Conservation (phyloP, 495 filamentous ascomycete species). For the Aspergillus haitiensis region DNA sequence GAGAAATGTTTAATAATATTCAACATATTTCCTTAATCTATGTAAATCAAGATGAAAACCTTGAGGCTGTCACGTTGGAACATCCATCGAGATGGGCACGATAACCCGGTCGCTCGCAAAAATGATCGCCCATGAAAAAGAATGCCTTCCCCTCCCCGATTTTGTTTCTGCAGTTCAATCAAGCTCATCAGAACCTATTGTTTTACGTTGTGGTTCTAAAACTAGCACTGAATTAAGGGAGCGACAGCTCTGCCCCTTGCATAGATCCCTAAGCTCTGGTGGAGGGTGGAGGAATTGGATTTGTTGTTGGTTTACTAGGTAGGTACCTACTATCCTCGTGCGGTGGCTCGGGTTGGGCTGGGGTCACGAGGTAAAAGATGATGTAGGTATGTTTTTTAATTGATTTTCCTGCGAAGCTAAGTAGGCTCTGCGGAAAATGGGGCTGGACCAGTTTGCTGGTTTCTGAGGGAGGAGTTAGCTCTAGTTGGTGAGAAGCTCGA, state of each 20-base stretch:
- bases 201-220: conserved; percentile 23
- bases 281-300: background rate
- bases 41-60: too few relatives aligned
- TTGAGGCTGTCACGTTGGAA: too few relatives aligned
- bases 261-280: conserved; percentile 10
- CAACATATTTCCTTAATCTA: too few relatives aligned
- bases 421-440: too few relatives aligned
- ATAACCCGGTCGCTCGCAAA: too few relatives aligned
- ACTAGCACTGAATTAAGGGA: background rate
- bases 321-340: conserved; percentile 6
- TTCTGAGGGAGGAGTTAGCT: too few relatives aligned
- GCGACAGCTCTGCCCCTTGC: conserved; percentile 20
- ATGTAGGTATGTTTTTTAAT: conserved; percentile 10
- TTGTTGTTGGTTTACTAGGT: background rate
- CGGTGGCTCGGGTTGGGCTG: conserved; percentile 5
- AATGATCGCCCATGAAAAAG: too few relatives aligned
- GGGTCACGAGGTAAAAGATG: conserved; percentile 17
- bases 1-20: too few relatives aligned
- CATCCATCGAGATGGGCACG: too few relatives aligned
- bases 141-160: background rate
- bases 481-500: too few relatives aligned
- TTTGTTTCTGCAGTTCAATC: conserved; percentile 27
- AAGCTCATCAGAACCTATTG: conserved; percentile 29
- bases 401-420: background rate
- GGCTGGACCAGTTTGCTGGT: too few relatives aligned